Percentiles rank a stretch among this genome's conserved stretches.
These are phyloP conservation scores for Komagataella pseudopastoris DNA, from an alignment of 805 yeast genomes.

Conservation along the genomic window DNA sequence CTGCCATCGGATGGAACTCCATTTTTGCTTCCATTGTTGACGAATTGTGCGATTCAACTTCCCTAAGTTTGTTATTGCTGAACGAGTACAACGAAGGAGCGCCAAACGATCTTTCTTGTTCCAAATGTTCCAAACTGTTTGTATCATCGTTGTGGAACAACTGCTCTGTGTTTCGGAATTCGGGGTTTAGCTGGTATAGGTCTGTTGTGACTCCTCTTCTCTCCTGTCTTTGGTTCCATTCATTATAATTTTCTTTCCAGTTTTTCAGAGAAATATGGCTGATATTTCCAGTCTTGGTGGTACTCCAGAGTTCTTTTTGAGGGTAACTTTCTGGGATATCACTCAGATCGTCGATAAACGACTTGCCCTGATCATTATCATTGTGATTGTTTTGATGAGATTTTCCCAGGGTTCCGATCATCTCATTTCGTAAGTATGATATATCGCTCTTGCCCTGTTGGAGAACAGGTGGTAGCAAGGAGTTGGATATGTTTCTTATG, in stretches of 20 bases:
- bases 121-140: background rate
- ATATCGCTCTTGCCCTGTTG: slow-evolving; percentile 5
- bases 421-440: background rate
- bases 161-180: background rate
- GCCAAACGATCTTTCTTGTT: background rate
- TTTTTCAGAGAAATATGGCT: background rate
- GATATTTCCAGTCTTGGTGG: background rate
- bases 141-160: background rate
- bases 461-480: slow-evolving; percentile 4
- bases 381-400: background rate
- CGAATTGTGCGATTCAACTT: background rate
- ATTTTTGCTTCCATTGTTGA: background rate
- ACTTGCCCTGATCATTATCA: background rate
- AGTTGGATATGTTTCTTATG: slow-evolving; percentile 2
- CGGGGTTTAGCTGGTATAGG: background rate
- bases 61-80: background rate
- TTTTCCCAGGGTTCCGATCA: background rate
- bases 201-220: background rate
- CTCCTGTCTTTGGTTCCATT: background rate
- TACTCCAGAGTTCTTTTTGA: background rate
- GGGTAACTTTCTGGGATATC: background rate
- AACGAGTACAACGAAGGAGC: background rate
- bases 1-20: background rate
- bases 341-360: background rate
- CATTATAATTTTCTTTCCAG: background rate